Base-by-base conservation (phyloP, 2,329 filamentous ascomycete genomes). In the Phialophora tarda region DNA sequence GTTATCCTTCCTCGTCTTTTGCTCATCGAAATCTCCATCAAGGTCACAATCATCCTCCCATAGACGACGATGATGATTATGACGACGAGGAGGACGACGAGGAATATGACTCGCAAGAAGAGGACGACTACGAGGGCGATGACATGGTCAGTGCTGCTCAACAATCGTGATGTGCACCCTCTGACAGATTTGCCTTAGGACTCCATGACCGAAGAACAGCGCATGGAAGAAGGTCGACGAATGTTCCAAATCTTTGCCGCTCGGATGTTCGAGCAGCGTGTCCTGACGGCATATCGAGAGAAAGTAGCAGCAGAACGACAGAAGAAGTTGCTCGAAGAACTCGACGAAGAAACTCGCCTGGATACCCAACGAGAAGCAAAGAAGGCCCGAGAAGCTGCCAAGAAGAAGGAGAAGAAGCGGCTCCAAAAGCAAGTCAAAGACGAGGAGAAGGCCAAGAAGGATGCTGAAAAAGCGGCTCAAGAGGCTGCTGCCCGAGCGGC, bases 231-330 rank as follows among this genome's bases (percentile, higher is more conserved):
- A 83, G 95, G 95, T 68, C 88, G 95, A 64, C 87, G 94, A 73
- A 99, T 99, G 95, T 99, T 99, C 77, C 95, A 99, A 78, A 98
- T 99, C 78, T 99, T 99, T 79, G 95, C 95, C 68, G 95, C 95
- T 65, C 89, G 95, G 70, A 99, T 99, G 95, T 99, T 99, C 78
- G 95, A 99, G 81, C 95, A 99, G 78, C 87, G 95, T 70, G 95
- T 99, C 24, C 84, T 99, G 66, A 94, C 91, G 50, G 95, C 95
- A n/a, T 99, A 99, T 80, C 91, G 93, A 78, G 94, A 98, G 81
- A 97, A 97, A 78, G 94, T 99, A 2, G 92, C 95, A 21, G 89
- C 90, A 73, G 94, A 99, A 80, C 91, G 95, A 30, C 94, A 97
- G 76, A 85, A 91, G 75, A 93, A 93, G 77, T 88, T 99, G 24